These are phyloP conservation scores for Silene uniflora DNA, from an alignment of 148 eudicot species.

Conservation along the genomic window DNA sequence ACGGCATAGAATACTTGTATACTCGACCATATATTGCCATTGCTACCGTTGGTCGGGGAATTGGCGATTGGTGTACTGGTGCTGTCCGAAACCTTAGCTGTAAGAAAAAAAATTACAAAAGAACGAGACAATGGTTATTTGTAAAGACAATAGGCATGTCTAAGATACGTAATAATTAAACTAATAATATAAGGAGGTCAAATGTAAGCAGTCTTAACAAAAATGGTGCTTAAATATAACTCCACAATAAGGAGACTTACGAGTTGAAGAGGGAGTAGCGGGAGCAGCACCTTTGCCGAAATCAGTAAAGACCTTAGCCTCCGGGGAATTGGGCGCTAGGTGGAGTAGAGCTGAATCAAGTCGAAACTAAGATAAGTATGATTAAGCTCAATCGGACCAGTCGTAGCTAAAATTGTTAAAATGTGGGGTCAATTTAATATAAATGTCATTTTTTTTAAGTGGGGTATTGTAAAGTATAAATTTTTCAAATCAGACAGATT, in stretches of 20 bases:
- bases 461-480: too few relatives aligned
- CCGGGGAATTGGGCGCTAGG: constrained; percentile 69
- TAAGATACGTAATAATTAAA: too few relatives aligned
- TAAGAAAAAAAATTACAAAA: not conserved
- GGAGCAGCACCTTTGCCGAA: constrained; percentile 34
- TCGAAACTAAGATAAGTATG: too few relatives aligned
- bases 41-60: constrained; percentile 32
- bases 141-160: too few relatives aligned
- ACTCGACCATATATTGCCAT: constrained; percentile 29
- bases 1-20: constrained; percentile 27
- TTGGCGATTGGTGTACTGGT: constrained; percentile 24
- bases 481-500: too few relatives aligned
- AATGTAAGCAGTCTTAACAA: not conserved
- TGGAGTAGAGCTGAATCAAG: constrained; percentile 51
- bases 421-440: too few relatives aligned
- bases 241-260: too few relatives aligned
- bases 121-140: not conserved
- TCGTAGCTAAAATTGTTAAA: too few relatives aligned
- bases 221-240: too few relatives aligned
- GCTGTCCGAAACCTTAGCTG: constrained; percentile 28
- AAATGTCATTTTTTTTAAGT: too few relatives aligned
- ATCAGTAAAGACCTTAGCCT: constrained; percentile 67
- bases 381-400: too few relatives aligned
- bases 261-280: not conserved
- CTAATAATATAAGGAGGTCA: not conserved